Conservation (phyloP, 225 moss, liverwort and hornwort genomes). For the Pseudoscleropodium purum region DNA sequence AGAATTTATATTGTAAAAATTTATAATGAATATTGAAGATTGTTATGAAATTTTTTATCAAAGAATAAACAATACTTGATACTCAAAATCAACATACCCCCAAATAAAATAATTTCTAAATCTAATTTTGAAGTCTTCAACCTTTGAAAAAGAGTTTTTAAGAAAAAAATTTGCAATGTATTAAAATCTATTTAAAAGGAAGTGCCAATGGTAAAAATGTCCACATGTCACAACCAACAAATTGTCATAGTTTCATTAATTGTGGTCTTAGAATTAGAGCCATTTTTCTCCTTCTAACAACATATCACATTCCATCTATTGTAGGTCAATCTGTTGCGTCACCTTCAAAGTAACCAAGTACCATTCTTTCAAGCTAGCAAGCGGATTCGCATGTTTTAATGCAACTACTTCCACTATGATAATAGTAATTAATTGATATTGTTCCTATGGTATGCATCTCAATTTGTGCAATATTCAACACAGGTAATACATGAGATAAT, state of each 20-base stretch:
- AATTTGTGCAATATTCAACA: background rate
- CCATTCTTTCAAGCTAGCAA: background rate
- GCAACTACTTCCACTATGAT: background rate
- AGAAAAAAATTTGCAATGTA: background rate
- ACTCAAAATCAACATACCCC: background rate
- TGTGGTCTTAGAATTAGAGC: no score
- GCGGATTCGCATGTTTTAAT: background rate
- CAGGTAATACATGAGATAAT: background rate
- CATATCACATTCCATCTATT: background rate
- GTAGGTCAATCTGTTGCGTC: background rate
- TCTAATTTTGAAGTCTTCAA: background rate
- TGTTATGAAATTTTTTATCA: background rate
- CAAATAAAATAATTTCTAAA: no score
- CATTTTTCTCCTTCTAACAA: background rate
- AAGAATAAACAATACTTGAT: background rate
- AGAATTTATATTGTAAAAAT: accelerated
- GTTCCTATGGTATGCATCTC: background rate
- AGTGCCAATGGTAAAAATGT: accelerated
- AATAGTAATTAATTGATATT: background rate
- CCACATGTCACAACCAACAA: accelerated
- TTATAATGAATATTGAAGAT: background rate
- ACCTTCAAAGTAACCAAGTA: background rate
- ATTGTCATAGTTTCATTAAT: background rate
- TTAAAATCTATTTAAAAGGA: background rate
- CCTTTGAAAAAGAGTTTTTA: accelerated